These are phyloP conservation scores for Nakazawaea pomicola DNA, from an alignment of 805 yeast species.

Conservation along the genomic window DNA sequence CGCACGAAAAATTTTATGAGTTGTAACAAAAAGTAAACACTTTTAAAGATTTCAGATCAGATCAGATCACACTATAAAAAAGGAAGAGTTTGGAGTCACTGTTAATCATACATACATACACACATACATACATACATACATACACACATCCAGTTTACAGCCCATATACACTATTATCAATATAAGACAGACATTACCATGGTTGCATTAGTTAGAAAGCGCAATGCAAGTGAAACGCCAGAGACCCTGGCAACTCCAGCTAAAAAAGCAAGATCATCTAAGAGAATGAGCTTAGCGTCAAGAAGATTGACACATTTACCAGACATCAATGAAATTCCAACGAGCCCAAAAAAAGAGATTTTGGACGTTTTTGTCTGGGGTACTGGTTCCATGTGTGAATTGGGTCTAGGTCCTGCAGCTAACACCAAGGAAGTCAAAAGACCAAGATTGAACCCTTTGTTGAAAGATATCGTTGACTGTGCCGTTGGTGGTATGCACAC, in stretches of 20 bases:
- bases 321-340: constrained; percentile 36
- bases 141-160: too few relatives aligned
- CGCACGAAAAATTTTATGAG: too few relatives aligned
- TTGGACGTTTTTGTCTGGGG: constrained; percentile 93
- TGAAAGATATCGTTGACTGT: constrained; percentile 75
- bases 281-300: constrained; percentile 28
- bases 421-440: constrained; percentile 91
- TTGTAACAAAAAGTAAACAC: too few relatives aligned
- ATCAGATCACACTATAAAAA: too few relatives aligned
- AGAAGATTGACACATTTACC: constrained; percentile 47
- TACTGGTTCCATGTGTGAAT: constrained; percentile 94
- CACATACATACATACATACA: too few relatives aligned
- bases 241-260: constrained; percentile 7
- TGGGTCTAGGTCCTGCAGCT: constrained; percentile 95
- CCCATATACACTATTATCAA: too few relatives aligned
- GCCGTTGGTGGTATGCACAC: constrained; percentile 97
- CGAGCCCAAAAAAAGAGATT: constrained; percentile 32
- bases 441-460: constrained; percentile 83
- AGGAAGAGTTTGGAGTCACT: too few relatives aligned
- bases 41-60: too few relatives aligned
- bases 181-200: constrained; percentile 2
- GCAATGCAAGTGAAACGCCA: constrained; percentile 3
- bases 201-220: constrained; percentile 13
- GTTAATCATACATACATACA: too few relatives aligned
- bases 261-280: constrained; percentile 10